Evolutionary conservation across 441 rosid species (phyloP), one percentile per base, ranked within the genome.

Genomic region (Erysimum cheiri): DNA sequence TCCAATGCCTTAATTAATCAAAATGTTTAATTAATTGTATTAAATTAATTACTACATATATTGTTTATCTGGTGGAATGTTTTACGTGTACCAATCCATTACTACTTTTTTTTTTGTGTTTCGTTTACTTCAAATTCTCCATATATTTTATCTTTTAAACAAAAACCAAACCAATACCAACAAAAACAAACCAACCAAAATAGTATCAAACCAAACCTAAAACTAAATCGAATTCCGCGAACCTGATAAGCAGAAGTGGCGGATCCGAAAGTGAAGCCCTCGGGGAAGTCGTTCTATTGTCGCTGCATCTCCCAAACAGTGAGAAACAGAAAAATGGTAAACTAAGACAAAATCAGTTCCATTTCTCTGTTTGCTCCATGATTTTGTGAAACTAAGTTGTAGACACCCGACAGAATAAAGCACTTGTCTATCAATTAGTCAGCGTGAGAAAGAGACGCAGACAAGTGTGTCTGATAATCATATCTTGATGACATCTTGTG

Each of bases 221-320:
- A 22, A 22, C 24, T 22, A 22, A 22, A 3, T 0, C 1, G 14
- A 19, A 31, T 13, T 44, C 17, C 29, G 4, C 35, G 6, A 47
- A 89, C 89, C 92, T 87, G 93, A 79, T 84, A 89, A 69, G 96
- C 91, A 32, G 92, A 84, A 48, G 79, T 75, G 41, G 72, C 85
- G 4, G 96, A 74, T 59, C 92, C 92, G 52, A 89, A 89, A 4
- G 82, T 60, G 33, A 87, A 87, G 19, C 60, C 85, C 11, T 78
- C 44, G 5, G 91, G 89, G 75, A 87, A 89, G 55, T 82, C 85
- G 2, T 73, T 52, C 70, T 76, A n/a, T n/a, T 83, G 72, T 77
- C 35, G 40, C 35, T 39, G 58, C 50, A 36, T 55, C 22, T 63
- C 14, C 39, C 56, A 14, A 64, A 46, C 5, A 8, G 19, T 28